Conservation (phyloP, 331 rosid species). For the Rhamnella rubrinervis region DNA sequence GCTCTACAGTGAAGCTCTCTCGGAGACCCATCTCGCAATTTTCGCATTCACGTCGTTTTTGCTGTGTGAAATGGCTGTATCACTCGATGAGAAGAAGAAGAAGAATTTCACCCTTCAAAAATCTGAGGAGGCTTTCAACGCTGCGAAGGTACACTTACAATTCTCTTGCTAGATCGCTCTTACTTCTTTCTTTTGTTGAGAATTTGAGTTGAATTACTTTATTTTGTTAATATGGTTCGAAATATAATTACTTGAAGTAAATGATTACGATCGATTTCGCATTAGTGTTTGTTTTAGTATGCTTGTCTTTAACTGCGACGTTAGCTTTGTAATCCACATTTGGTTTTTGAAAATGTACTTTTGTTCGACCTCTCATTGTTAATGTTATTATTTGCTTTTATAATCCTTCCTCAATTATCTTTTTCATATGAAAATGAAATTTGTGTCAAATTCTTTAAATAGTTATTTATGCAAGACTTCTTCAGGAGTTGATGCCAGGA, state of each 20-base stretch:
- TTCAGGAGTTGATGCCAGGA: conserved; percentile 95
- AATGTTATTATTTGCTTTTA: background rate
- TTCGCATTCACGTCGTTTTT: conserved; percentile 29
- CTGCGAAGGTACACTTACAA: conserved; percentile 60
- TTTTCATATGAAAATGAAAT: background rate
- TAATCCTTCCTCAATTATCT: background rate
- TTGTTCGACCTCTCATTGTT: background rate
- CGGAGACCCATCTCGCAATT: conserved; percentile 26
- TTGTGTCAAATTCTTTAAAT: conserved; percentile 1
- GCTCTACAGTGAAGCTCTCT: conserved; percentile 29
- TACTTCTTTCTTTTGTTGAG: background rate
- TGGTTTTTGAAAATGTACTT: background rate
- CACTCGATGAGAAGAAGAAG: conserved; percentile 59
- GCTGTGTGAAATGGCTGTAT: conserved; percentile 61
- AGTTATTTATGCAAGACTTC: background rate
- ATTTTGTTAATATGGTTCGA: background rate
- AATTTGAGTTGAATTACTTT: background rate
- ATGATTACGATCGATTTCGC: background rate
- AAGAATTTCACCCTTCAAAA: conserved; percentile 66
- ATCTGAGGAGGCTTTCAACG: conserved; percentile 83
- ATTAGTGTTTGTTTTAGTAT: background rate
- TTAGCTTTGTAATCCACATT: background rate
- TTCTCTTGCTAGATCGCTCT: background rate
- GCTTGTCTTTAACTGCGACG: background rate
- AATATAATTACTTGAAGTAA: background rate